These are phyloP conservation scores for Ophiostoma ips DNA, from an alignment of 2,329 filamentous ascomycete genomes.

Conservation along the genomic window DNA sequence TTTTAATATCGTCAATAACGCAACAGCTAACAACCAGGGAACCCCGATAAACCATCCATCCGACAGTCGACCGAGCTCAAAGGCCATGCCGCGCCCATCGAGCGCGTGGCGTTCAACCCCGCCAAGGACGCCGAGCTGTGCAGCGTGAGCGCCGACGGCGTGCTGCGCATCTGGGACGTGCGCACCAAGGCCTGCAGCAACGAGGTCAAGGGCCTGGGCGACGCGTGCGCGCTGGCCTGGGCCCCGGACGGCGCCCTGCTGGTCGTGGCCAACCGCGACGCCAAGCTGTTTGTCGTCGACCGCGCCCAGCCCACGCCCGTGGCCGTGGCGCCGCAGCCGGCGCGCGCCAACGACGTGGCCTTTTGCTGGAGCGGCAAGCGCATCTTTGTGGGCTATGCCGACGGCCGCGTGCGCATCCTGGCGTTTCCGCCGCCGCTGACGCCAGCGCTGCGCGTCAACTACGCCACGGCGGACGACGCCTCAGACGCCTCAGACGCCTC, in stretches of 20 bases:
- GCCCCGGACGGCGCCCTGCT: slow-evolving; percentile 55
- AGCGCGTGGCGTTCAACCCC: slow-evolving; percentile 68
- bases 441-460: slow-evolving; percentile 36
- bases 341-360: slow-evolving; percentile 57
- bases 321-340: slow-evolving; percentile 43
- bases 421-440: slow-evolving; percentile 51
- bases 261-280: slow-evolving; percentile 47
- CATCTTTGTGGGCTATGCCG: slow-evolving; percentile 55
- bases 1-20: background rate
- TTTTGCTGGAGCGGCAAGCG: slow-evolving; percentile 63
- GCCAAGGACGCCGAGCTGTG: slow-evolving; percentile 64
- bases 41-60: slow-evolving; percentile 60
- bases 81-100: slow-evolving; percentile 50
- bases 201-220: slow-evolving; percentile 51
- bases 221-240: slow-evolving; percentile 61
- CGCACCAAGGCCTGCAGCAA: slow-evolving; percentile 56
- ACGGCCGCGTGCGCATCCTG: slow-evolving; percentile 57
- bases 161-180: slow-evolving; percentile 70
- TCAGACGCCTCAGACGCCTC: too few relatives aligned
- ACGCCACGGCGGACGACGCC: too few relatives aligned
- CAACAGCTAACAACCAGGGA: slow-evolving; percentile 33
- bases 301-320: slow-evolving; percentile 42
- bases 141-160: slow-evolving; percentile 59
- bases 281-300: slow-evolving; percentile 42
- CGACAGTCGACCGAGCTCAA: slow-evolving; percentile 65